These are phyloP conservation scores for Fusarium sp. DNA, from an alignment of 2,329 filamentous ascomycete species.

Conservation along the genomic window DNA sequence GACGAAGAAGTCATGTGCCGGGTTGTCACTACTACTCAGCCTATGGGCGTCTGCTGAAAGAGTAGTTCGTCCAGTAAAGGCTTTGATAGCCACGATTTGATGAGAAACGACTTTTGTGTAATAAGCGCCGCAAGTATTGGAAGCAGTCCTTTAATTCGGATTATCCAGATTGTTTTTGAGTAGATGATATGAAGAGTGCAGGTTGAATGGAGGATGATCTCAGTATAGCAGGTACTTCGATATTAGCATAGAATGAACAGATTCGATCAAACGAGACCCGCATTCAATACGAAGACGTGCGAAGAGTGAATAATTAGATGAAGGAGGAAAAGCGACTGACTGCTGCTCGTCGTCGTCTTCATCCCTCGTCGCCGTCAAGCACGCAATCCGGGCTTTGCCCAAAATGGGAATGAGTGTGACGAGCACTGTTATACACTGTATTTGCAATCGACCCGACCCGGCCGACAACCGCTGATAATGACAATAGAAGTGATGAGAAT, in stretches of 20 bases:
- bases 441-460: constrained; percentile 31
- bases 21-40: constrained; percentile 80
- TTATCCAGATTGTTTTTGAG: constrained; percentile 16
- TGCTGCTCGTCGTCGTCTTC: constrained; percentile 23
- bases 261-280: constrained; percentile 33
- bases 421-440: constrained; percentile 24
- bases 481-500: not conserved
- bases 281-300: constrained; percentile 22
- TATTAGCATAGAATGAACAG: constrained; percentile 38
- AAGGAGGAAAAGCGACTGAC: constrained; percentile 31
- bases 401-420: constrained; percentile 8
- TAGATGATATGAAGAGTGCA: not conserved
- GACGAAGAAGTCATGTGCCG: constrained; percentile 77
- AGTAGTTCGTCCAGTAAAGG: constrained; percentile 40
- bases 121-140: constrained; percentile 31
- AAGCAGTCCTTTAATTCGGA: constrained; percentile 10
- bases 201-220: not conserved
- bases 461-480: constrained; percentile 16
- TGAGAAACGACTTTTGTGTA: constrained; percentile 39
- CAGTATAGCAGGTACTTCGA: constrained; percentile 22
- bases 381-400: constrained; percentile 38
- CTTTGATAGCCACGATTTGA: constrained; percentile 20
- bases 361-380: constrained; percentile 20
- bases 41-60: constrained; percentile 64
- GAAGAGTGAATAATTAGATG: constrained; percentile 30